Conservation (phyloP, 371 early-diverging fungal species). For the Fennellomyces sp. region DNA sequence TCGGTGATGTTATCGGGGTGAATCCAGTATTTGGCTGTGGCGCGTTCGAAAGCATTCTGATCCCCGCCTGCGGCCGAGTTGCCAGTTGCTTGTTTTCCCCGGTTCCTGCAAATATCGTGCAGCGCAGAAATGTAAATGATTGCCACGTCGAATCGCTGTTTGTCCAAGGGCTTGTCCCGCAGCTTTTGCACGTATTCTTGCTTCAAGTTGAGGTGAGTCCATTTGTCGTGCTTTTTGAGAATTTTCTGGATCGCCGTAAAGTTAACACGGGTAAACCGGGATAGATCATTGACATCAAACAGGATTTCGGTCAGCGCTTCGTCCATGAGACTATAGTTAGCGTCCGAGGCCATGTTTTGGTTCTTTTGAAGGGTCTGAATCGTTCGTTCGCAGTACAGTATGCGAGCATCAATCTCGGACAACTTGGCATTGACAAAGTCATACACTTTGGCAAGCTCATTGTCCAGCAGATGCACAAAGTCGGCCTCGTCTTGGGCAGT, state of each 20-base stretch:
- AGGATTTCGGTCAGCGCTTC: constrained; percentile 79
- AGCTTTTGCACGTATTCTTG: constrained; percentile 77
- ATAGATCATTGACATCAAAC: constrained; percentile 84
- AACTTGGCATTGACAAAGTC: constrained; percentile 83
- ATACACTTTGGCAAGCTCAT: constrained; percentile 85
- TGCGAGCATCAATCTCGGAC: constrained; percentile 81
- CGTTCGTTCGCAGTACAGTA: constrained; percentile 68
- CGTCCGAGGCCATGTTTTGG: constrained; percentile 38
- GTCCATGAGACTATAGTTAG: constrained; percentile 64
- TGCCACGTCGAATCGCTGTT: constrained; percentile 85
- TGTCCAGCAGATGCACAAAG: constrained; percentile 81
- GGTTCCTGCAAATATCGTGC: constrained; percentile 85
- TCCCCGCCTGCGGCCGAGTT: constrained; percentile 66
- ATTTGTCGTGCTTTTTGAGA: constrained; percentile 93
- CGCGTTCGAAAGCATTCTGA: constrained; percentile 82
- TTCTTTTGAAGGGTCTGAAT: constrained; percentile 34
- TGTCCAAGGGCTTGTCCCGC: constrained; percentile 79
- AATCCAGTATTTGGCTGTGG: constrained; percentile 97
- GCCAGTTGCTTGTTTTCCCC: constrained; percentile 52
- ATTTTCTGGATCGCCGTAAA: constrained; percentile 94
- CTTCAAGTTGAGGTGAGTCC: constrained; percentile 29
- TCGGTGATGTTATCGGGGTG: constrained; percentile 92
- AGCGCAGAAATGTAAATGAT: constrained; percentile 86
- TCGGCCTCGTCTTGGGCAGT: constrained; percentile 76
- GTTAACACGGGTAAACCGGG: constrained; percentile 91